Evolutionary conservation across 768 basidiomycete genomes (phyloP).

Genomic region (Nidularia pulvinata): DNA sequence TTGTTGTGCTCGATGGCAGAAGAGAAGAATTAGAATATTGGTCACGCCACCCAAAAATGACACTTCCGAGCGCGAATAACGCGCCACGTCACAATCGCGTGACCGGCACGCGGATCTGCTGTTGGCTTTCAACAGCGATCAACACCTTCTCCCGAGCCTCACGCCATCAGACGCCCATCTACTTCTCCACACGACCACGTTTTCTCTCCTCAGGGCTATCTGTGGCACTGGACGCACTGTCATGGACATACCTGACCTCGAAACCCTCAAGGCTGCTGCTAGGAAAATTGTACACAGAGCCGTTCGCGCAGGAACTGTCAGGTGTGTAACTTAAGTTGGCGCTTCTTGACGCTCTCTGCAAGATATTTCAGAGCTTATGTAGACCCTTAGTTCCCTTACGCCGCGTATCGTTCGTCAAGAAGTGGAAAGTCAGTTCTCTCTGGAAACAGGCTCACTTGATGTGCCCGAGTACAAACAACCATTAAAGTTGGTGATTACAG

Average conservation of each 20-base stretch:
- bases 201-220: background rate
- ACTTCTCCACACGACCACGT: background rate
- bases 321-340: background rate
- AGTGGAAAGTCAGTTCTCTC: conserved; percentile 43
- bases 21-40: too few relatives aligned
- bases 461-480: conserved; percentile 37
- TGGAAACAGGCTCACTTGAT: conserved; percentile 45
- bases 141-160: background rate
- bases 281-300: conserved; percentile 23
- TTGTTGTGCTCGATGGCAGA: too few relatives aligned
- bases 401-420: conserved; percentile 46
- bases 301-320: background rate
- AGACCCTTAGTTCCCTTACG: conserved; percentile 35
- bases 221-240: too few relatives aligned
- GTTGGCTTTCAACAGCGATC: background rate
- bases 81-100: background rate
- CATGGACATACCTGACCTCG: conserved; percentile 24
- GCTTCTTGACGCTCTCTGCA: background rate
- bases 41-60: too few relatives aligned
- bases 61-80: too few relatives aligned
- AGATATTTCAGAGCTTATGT: background rate
- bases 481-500: conserved; percentile 41
- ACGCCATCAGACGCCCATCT: background rate
- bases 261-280: conserved; percentile 25
- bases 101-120: background rate